Conservation (phyloP, 768 basidiomycete species). For the Cystofilobasidium ferigula region DNA sequence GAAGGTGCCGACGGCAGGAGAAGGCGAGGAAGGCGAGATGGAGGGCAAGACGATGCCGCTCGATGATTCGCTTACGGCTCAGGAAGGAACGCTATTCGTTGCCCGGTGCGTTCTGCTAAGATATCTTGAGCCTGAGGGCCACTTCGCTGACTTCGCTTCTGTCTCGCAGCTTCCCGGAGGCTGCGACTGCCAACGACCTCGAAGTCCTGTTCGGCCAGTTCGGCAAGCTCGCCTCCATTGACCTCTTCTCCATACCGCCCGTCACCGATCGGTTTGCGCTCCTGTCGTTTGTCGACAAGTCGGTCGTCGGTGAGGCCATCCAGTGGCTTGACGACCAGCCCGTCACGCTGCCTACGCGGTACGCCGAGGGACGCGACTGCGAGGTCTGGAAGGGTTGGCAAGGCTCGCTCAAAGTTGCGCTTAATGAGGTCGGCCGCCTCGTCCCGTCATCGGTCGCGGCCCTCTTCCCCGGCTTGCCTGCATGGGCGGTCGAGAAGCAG, state of each 20-base stretch:
- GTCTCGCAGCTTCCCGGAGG: constrained; percentile 32
- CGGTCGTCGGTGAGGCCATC: constrained; percentile 30
- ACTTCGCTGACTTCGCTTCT: neutral
- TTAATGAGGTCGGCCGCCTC: constrained; percentile 31
- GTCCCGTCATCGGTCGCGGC: constrained; percentile 29
- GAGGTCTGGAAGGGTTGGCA: constrained; percentile 34
- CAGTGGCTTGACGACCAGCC: constrained; percentile 31
- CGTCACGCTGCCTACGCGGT: constrained; percentile 31
- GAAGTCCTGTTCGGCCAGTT: constrained; percentile 37
- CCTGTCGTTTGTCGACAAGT: constrained; percentile 30
- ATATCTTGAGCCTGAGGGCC: neutral
- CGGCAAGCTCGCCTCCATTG: constrained; percentile 34
- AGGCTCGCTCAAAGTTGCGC: constrained; percentile 32
- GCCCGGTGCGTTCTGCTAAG: constrained; percentile 29
- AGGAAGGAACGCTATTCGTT: constrained; percentile 33
- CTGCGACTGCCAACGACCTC: constrained; percentile 34
- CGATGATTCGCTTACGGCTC: constrained; percentile 29
- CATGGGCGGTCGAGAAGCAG: constrained; percentile 2
- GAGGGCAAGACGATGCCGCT: constrained; percentile 13
- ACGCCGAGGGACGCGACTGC: constrained; percentile 32
- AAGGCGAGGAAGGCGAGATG: neutral
- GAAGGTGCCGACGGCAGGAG: neutral
- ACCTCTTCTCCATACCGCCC: constrained; percentile 36
- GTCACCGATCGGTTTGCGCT: constrained; percentile 34
- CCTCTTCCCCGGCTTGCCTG: constrained; percentile 9